Evolutionary conservation across 805 yeast species (phyloP), one percentile per base, ranked within the genome.

Genomic region (Kodamaea nitidulidarum): DNA sequence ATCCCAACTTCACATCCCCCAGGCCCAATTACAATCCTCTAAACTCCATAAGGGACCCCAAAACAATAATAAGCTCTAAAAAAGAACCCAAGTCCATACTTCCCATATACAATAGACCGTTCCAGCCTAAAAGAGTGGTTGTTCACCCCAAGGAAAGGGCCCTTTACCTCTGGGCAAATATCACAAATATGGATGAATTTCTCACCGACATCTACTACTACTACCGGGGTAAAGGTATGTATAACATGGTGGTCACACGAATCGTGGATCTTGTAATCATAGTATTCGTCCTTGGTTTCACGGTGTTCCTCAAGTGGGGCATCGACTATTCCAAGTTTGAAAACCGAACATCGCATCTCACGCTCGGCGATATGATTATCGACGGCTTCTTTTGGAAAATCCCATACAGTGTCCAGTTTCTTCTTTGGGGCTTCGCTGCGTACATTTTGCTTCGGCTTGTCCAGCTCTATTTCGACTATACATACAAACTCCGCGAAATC

Each of bases 131-230:
- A 17, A 29, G 34, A 28, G 36, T 44, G 34, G 32, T 60, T 4
- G 66, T 69, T 15, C 71, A 73, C 11, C 73, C 73, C 3, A 61
- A 59, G 35, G 96, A 90, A 54, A 67, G 88, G 35, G 95, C 98
- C 0, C 66, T 85, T 12, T 93, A 97, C 88, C 74, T 87, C 44
- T 93, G 98, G 98, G 95, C 98, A 1, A 93, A 93, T 53, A 87
- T 93, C 16, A 87, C 85, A 49, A 93, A 93, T 58, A 72, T 93
- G 58, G 99, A 93, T 63, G 75, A 78, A 33, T 93, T 91, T 51
- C 67, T 93, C 14, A 79, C 78, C 38, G 95, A 91, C 49, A 76
- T 90, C 8, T 93, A 93, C 60, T 71, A 73, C 36, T 93, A 88
- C 56, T 93, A 85, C 57, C 65, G 83, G 18, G 95, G 95, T 2